Conservation (phyloP, 1,284 basidiomycete species). For the Ganoderma resinaceum region DNA sequence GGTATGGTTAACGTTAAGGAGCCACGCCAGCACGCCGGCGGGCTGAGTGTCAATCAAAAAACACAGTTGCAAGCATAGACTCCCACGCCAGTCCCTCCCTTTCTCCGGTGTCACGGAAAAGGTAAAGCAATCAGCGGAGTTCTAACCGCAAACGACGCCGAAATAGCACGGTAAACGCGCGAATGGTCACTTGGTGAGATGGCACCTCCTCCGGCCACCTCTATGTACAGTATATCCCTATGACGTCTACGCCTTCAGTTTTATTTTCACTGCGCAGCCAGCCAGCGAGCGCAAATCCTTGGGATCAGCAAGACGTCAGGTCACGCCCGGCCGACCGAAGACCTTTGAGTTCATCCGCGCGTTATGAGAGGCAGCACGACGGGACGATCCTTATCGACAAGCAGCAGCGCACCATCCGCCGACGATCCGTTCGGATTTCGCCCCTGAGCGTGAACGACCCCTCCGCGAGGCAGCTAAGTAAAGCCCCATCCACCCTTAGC, state of each 20-base stretch:
- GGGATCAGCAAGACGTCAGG: not conserved
- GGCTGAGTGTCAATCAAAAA: not conserved
- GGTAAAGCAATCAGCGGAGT: not conserved
- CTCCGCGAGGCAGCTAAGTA: not conserved
- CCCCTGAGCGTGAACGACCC: not conserved
- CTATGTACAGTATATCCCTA: no score
- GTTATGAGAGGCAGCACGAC: no score
- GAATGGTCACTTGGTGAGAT: not conserved
- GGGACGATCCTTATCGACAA: constrained; percentile 1
- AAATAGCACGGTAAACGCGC: not conserved
- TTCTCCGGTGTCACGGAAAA: not conserved
- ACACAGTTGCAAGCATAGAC: not conserved
- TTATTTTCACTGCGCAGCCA: no score
- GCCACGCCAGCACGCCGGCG: no score
- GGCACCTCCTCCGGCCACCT: no score
- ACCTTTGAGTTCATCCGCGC: not conserved
- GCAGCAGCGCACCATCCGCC: not conserved
- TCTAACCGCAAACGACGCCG: not conserved
- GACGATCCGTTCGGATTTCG: not conserved
- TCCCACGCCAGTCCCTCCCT: constrained; percentile 1
- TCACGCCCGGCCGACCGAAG: not conserved
- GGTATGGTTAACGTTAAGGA: not conserved
- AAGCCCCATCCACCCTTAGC: not conserved
- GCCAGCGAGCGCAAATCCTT: not conserved
- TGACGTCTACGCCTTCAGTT: no score